Evolutionary conservation across 257 asterid species (phyloP), one percentile per base, ranked within the genome.

Genomic region (Rehmannia glutinosa): DNA sequence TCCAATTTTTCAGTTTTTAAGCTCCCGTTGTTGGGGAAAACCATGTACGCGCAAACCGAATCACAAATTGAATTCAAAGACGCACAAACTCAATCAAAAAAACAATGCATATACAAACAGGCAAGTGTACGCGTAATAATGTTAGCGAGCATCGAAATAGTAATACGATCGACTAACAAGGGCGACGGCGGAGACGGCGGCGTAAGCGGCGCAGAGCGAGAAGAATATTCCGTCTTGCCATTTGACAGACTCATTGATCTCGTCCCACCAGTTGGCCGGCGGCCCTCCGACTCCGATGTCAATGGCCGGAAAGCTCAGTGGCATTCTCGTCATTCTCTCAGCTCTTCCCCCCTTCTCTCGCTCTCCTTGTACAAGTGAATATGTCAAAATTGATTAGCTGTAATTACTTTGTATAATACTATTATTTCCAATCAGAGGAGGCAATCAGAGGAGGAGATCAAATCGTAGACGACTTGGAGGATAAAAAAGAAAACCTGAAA

Each of bases 221-320:
- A 80, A 93, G 75, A 90, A 93, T 78, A 93, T 90, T 64, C 91
- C 95, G 78, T 93, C 99, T 62, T 93, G 97, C 99, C 99, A 93
- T 23, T 67, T 30, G 17, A 46, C 83, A 6, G 97, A 93, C 69
- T 86, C 95, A 28, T 90, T 83, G 92, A 90, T 82, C 92, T 88
- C 79, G 39, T 93, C 63, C 99, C 99, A 93, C 99, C 99, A 93
- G 76, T 49, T 77, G 32, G 72, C 65, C 55, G 75, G 24, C 56
- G 66, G 52, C 24, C 19, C 77, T 32, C 69, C 83, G 70, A 42
- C 77, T 42, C 69, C 77, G 74, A 16, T 68, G 74, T 42, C 72
- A 55, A 65, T 69, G 36, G 87, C 78, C 83, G 87, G 85, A 45
- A 77, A 73, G 69, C 43, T 62, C 65, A 79, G 78, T 30, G 76